Base-by-base conservation (phyloP, 129 eudicot species). In the Dittrichia graveolens region DNA sequence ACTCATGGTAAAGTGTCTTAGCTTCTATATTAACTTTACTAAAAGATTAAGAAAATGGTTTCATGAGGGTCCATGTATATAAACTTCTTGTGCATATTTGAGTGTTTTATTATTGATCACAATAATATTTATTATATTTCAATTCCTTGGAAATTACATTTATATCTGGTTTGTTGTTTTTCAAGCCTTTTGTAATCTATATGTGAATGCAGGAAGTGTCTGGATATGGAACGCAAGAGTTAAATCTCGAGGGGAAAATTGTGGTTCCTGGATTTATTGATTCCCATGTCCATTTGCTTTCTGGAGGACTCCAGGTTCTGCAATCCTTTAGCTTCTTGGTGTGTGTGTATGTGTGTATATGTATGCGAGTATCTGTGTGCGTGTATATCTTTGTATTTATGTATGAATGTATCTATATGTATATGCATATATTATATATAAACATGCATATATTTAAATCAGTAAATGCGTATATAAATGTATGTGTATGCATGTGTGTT, bases 211-310 rank as follows among this genome's bases (percentile, higher is more conserved):
- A 94, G 99, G 89, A 78, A 56, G 76, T 88, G 40, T 80, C 78
- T 40, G 94, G 96, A 59, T 10, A 50, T 60, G 73, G 50, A 53
- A 90, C 93, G 4, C 56, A 76, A 69, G 79, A 45, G 71, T 61
- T 90, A 71, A 76, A 94, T 76, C 85, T 94, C 12, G 76, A 94
- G 59, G 94, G 96, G 37, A 86, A 76, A 69, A 31, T 88, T 65
- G 88, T 88, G 49, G 89, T 94, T 81, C 99, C 99, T 61, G 99
- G 99, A 78, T 90, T 94, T 66, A 90, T 94, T 9, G 99, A 94
- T 78, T 93, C 99, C 55, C 99, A 94, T 75, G 84, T 94, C 73
- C 99, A 94, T 84, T 81, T 94, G 63, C 60, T 94, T 49, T 70
- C 8, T 73, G 99, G 96, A 58, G 97, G 99, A 71, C 75, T 94